A percentile compares a stretch with the other conserved stretches of the same genome.
Evolutionary conservation across 1,284 basidiomycete species (phyloP).

Genomic region (Limonomyces culmigenus): DNA sequence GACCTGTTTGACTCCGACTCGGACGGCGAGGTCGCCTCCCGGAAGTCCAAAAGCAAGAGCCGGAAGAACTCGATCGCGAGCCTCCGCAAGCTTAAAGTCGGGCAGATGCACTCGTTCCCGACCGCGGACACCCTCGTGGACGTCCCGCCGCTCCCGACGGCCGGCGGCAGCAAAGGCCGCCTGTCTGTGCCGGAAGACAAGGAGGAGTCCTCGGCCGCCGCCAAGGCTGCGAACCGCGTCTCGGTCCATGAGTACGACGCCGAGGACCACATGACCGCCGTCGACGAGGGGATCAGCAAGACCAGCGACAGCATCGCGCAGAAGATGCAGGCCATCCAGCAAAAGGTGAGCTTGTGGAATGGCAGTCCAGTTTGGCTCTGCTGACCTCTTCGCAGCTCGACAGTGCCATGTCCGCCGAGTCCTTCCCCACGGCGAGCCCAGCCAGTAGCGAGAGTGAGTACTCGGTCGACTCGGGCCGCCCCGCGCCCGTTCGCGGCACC

Average conservation of each 20-base stretch:
- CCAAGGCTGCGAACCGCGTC: conserved; percentile 40
- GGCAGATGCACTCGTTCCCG: conserved; percentile 39
- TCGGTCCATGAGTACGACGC: conserved; percentile 24
- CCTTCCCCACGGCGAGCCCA: conserved; percentile 18
- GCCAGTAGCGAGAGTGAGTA: conserved; percentile 29
- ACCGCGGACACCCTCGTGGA: conserved; percentile 66
- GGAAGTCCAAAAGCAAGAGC: neutral
- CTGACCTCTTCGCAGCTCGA: conserved; percentile 34
- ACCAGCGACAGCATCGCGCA: conserved; percentile 71
- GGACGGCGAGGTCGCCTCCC: conserved; percentile 3
- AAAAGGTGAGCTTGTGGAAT: conserved; percentile 34
- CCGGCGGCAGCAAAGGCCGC: conserved; percentile 25
- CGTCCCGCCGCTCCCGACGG: conserved; percentile 21
- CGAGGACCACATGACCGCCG: conserved; percentile 56
- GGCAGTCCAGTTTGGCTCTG: neutral
- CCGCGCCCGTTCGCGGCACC: no score
- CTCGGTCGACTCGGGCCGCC: no score
- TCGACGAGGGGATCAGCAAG: conserved; percentile 67
- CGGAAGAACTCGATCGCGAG: conserved; percentile 9
- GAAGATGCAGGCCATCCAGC: conserved; percentile 69
- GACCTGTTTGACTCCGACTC: conserved; percentile 55
- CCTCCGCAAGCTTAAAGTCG: conserved; percentile 8
- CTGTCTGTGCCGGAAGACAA: conserved; percentile 36
- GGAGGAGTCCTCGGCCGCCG: conserved; percentile 25
- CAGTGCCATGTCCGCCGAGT: conserved; percentile 43